Percentiles rank a stretch among this genome's conserved stretches.
phyloP scores from a whole-genome alignment of 306 rosid species.

The Inga leiocalycina region DNA sequence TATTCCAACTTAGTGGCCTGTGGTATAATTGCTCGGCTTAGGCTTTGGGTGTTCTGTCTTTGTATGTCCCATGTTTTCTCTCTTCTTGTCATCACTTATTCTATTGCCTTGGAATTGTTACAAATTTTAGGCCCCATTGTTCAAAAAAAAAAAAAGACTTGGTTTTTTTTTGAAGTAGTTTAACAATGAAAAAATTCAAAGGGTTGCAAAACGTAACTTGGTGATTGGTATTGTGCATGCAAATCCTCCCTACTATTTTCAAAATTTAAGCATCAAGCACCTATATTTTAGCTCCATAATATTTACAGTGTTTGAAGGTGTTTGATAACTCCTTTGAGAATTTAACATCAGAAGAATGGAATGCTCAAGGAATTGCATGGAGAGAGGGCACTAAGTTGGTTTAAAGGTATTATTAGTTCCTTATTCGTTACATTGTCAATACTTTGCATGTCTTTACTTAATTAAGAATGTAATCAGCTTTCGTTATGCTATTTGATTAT shows the following conservation, averaged over 20 bases:
- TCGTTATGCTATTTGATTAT: background rate
- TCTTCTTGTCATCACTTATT: slow-evolving; percentile 3
- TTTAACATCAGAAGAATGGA: slow-evolving; percentile 97
- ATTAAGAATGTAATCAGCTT: background rate
- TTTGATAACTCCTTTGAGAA: slow-evolving; percentile 91
- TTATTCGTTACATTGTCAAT: too few species aligned
- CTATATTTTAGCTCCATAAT: slow-evolving; percentile 22
- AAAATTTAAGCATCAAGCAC: slow-evolving; percentile 26
- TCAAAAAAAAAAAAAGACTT: background rate
- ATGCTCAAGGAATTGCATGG: too few species aligned
- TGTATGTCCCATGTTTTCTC: background rate
- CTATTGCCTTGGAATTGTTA: slow-evolving; percentile 9
- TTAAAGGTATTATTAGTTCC: too few species aligned
- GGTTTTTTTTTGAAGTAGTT: background rate
- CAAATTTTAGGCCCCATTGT: slow-evolving; percentile 7
- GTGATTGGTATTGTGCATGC: slow-evolving; percentile 17
- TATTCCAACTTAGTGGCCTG: background rate
- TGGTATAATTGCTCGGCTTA: slow-evolving; percentile 4
- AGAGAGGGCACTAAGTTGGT: too few species aligned
- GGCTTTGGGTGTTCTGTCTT: background rate
- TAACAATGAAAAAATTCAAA: background rate
- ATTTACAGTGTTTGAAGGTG: slow-evolving; percentile 74
- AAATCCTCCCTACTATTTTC: background rate
- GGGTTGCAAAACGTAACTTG: slow-evolving; percentile 7
- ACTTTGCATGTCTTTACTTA: background rate